Conservation (phyloP, 345 rosid genomes). For the Chamaenerion angustifolium region DNA sequence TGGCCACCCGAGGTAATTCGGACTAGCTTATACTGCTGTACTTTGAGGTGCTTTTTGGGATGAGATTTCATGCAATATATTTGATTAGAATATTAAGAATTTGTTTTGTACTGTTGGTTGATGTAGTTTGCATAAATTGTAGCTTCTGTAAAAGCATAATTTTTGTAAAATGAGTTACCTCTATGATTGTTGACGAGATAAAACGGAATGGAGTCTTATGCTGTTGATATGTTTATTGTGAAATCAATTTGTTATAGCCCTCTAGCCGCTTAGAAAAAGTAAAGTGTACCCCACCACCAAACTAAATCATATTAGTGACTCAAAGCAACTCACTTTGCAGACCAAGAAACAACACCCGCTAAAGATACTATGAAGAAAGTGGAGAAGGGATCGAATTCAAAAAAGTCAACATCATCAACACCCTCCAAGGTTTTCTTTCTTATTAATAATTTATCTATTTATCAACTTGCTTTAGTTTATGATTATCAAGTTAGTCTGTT, state of each 20-base stretch:
- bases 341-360: constrained; percentile 20
- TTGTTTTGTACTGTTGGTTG: too few relatives aligned
- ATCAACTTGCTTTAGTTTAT: neutral
- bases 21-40: neutral
- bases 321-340: constrained; percentile 22
- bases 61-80: neutral
- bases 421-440: constrained; percentile 33
- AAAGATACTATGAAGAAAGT: constrained; percentile 29
- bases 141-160: too few relatives aligned
- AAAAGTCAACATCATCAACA: constrained; percentile 19
- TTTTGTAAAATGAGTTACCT: too few relatives aligned
- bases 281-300: too few relatives aligned
- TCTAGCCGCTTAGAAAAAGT: too few relatives aligned
- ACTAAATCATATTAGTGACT: neutral
- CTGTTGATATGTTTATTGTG: too few relatives aligned
- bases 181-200: too few relatives aligned
- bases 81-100: too few relatives aligned
- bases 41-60: neutral
- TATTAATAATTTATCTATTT: neutral
- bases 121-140: too few relatives aligned
- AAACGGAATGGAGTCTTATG: too few relatives aligned
- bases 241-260: too few relatives aligned
- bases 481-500: neutral
- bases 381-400: constrained; percentile 29
- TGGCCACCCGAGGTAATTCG: constrained; percentile 27